These are phyloP conservation scores for Naegleria gruberi DNA, from an alignment of 208 protist genomes.

Conservation along the genomic window DNA sequence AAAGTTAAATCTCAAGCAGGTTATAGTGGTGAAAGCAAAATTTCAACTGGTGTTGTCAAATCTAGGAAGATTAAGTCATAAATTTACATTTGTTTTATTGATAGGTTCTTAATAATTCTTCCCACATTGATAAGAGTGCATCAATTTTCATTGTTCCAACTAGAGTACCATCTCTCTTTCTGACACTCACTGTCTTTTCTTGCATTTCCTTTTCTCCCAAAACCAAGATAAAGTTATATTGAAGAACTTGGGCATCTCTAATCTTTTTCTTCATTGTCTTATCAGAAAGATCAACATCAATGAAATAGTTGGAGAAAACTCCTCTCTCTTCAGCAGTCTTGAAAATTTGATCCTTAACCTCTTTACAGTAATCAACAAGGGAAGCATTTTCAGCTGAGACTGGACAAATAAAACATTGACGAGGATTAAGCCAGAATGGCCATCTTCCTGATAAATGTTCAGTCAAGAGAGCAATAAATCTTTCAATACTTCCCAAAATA, in stretches of 20 bases:
- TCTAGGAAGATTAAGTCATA: not conserved
- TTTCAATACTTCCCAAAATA: slow-evolving; percentile 45
- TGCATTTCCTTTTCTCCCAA: slow-evolving; percentile 26
- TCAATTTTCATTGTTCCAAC: slow-evolving; percentile 27
- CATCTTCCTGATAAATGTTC: slow-evolving; percentile 40
- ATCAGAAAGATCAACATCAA: slow-evolving; percentile 42
- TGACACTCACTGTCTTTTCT: slow-evolving; percentile 12
- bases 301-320: not conserved
- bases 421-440: slow-evolving; percentile 45
- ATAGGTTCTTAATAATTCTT: not conserved
- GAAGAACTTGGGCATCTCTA: slow-evolving; percentile 53
- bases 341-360: not conserved
- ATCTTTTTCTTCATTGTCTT: slow-evolving; percentile 59
- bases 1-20: not conserved
- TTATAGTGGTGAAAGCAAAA: not conserved
- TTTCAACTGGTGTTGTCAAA: not conserved
- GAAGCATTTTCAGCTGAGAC: not conserved
- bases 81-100: not conserved
- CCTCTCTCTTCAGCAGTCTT: not conserved
- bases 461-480: slow-evolving; percentile 41
- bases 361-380: not conserved
- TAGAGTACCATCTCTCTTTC: slow-evolving; percentile 32
- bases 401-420: slow-evolving; percentile 32
- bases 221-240: slow-evolving; percentile 75
- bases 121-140: slow-evolving; percentile 10